Evolutionary conservation across 2,329 filamentous ascomycete genomes (phyloP).

Genomic region (Fusarium luffae): DNA sequence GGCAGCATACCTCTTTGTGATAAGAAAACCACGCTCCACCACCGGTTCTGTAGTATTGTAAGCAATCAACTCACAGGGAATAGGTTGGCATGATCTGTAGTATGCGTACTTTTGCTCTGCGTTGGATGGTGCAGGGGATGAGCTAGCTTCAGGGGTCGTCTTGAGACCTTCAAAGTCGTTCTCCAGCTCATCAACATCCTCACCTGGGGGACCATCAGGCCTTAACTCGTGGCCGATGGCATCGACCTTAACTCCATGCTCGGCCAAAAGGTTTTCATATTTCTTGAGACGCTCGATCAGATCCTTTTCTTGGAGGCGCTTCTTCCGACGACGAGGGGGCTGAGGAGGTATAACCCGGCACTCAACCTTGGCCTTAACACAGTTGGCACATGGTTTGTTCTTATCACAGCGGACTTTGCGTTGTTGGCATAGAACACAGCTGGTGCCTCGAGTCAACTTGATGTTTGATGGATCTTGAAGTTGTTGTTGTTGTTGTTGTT

Average conservation of each 20-base stretch:
- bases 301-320: conserved; percentile 75
- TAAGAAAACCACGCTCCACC: conserved; percentile 60
- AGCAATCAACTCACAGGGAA: conserved; percentile 4
- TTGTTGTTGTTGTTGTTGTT: conserved; percentile 1
- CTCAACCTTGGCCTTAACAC: conserved; percentile 69
- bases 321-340: conserved; percentile 68
- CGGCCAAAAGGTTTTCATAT: conserved; percentile 73
- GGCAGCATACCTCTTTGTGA: conserved; percentile 60
- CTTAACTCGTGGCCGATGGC: conserved; percentile 65
- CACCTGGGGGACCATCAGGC: conserved; percentile 49
- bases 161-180: conserved; percentile 66
- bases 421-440: conserved; percentile 79
- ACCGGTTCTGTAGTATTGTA: conserved; percentile 24
- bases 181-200: conserved; percentile 67
- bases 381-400: conserved; percentile 76
- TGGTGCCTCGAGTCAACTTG: conserved; percentile 69
- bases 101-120: conserved; percentile 45
- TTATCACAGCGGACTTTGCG: conserved; percentile 81
- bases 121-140: conserved; percentile 48
- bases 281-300: conserved; percentile 74
- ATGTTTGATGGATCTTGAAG: conserved; percentile 56
- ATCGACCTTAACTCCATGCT: conserved; percentile 76
- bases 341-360: conserved; percentile 69
- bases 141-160: conserved; percentile 61
- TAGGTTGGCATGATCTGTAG: not conserved